Percentiles rank a stretch among this genome's conserved stretches.
These are phyloP conservation scores for Ogataea allantospora DNA, from an alignment of 805 yeast genomes.

Conservation along the genomic window DNA sequence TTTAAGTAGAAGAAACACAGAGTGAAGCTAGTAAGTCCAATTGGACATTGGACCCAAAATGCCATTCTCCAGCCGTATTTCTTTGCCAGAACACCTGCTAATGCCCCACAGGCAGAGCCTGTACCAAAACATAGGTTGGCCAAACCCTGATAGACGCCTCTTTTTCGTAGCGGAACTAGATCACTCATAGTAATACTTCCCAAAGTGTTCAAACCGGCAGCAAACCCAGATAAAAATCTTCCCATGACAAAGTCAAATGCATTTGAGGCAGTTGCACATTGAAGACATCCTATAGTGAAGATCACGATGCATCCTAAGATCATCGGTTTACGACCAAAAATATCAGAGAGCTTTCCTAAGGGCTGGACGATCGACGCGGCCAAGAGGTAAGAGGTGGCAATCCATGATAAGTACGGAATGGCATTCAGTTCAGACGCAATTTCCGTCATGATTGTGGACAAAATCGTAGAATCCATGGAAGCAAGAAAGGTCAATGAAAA, in stretches of 20 bases:
- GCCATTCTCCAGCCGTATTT: constrained; percentile 65
- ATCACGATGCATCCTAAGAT: constrained; percentile 50
- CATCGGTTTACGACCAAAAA: constrained; percentile 61
- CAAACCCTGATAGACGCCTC: constrained; percentile 85
- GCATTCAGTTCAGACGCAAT: constrained; percentile 71
- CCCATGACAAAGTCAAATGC: constrained; percentile 50
- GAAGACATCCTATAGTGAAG: constrained; percentile 57
- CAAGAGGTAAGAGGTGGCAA: constrained; percentile 66
- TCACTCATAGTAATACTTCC: constrained; percentile 79
- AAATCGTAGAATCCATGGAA: constrained; percentile 66
- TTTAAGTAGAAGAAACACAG: constrained; percentile 41
- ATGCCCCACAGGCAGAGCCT: constrained; percentile 69
- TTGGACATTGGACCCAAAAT: constrained; percentile 53
- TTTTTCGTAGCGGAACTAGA: constrained; percentile 71
- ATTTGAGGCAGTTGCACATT: constrained; percentile 52
- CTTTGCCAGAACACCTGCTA: constrained; percentile 59
- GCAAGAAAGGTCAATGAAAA: constrained; percentile 54
- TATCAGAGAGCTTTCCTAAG: constrained; percentile 67
- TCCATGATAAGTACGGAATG: constrained; percentile 64
- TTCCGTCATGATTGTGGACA: constrained; percentile 60
- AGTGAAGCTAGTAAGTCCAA: constrained; percentile 39
- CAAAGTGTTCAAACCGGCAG: constrained; percentile 84
- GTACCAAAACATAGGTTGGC: constrained; percentile 76
- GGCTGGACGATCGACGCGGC: constrained; percentile 76
- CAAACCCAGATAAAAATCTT: constrained; percentile 78